These are phyloP conservation scores for Pestalotiopsis sp. DNA, from an alignment of 2,329 filamentous ascomycete species.

Conservation along the genomic window DNA sequence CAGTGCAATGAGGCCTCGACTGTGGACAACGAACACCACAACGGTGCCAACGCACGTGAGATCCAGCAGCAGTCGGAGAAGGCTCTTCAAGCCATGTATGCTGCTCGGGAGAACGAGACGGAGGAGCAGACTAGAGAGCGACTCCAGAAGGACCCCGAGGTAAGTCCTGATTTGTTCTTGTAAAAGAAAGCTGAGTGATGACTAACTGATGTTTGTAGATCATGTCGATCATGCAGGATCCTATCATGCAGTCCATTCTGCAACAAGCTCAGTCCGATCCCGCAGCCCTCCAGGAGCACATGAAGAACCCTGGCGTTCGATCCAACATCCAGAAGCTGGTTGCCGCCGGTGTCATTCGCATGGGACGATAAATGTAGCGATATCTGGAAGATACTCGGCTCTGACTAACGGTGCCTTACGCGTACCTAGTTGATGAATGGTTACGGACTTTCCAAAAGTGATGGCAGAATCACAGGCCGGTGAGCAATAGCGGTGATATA, in stretches of 20 bases:
- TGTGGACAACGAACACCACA: constrained; percentile 71
- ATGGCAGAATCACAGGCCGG: not conserved
- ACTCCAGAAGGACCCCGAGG: constrained; percentile 87
- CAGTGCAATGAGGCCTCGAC: constrained; percentile 79
- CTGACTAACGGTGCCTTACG: not conserved
- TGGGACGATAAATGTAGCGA: constrained; percentile 50
- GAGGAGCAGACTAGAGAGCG: constrained; percentile 95
- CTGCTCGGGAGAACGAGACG: constrained; percentile 88
- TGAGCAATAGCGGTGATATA: not conserved
- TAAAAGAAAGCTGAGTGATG: not conserved
- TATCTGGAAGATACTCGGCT: not conserved
- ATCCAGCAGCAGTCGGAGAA: constrained; percentile 95
- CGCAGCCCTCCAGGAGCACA: constrained; percentile 91
- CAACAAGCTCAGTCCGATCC: constrained; percentile 96
- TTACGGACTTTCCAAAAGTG: not conserved
- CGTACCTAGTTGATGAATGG: not conserved
- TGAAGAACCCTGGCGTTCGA: constrained; percentile 86
- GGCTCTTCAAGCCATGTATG: constrained; percentile 87
- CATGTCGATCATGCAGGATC: constrained; percentile 88
- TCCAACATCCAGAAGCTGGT: constrained; percentile 94
- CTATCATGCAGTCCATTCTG: constrained; percentile 95
- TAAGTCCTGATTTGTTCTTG: constrained; percentile 48
- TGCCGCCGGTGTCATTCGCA: constrained; percentile 86
- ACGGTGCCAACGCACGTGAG: constrained; percentile 81
- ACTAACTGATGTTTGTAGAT: constrained; percentile 53